Evolutionary conservation across 31 red algal genomes (phyloP).

Genomic region (Odonthalia washingtoniensis): DNA sequence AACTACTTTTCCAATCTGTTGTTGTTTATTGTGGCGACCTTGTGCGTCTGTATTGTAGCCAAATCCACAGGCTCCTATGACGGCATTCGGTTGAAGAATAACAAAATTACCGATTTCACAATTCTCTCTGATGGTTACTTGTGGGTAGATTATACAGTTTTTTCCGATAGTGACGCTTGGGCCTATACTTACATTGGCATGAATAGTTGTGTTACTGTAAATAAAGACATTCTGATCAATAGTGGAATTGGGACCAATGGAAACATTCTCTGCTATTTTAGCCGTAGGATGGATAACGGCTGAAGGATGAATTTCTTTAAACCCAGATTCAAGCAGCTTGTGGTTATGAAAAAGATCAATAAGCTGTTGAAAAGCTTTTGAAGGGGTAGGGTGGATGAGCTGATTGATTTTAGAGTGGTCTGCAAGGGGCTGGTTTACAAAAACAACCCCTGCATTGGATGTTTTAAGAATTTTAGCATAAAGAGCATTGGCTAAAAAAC

Average conservation of each 20-base stretch:
- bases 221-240: slow-evolving; percentile 5
- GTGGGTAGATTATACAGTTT: slow-evolving; percentile 32
- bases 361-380: background rate
- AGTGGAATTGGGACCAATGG: background rate
- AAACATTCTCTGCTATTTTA: slow-evolving; percentile 20
- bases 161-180: background rate
- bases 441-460: slow-evolving; percentile 15
- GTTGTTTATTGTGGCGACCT: slow-evolving; percentile 35
- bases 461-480: slow-evolving; percentile 9
- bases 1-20: slow-evolving; percentile 50
- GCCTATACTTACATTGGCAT: slow-evolving; percentile 6
- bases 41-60: slow-evolving; percentile 12
- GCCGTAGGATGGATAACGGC: background rate
- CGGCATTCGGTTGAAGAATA: slow-evolving; percentile 37
- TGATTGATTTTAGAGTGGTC: background rate
- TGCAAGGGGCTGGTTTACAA: background rate
- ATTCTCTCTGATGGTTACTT: slow-evolving; percentile 31
- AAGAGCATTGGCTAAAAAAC: slow-evolving; percentile 24
- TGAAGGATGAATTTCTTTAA: slow-evolving; percentile 5
- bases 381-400: slow-evolving; percentile 33
- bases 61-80: slow-evolving; percentile 35
- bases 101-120: slow-evolving; percentile 26
- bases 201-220: slow-evolving; percentile 2
- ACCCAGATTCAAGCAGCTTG: background rate
- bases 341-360: slow-evolving; percentile 18